Evolutionary conservation across 306 rosid species (phyloP).

Genomic region (Citrullus colocynthis): DNA sequence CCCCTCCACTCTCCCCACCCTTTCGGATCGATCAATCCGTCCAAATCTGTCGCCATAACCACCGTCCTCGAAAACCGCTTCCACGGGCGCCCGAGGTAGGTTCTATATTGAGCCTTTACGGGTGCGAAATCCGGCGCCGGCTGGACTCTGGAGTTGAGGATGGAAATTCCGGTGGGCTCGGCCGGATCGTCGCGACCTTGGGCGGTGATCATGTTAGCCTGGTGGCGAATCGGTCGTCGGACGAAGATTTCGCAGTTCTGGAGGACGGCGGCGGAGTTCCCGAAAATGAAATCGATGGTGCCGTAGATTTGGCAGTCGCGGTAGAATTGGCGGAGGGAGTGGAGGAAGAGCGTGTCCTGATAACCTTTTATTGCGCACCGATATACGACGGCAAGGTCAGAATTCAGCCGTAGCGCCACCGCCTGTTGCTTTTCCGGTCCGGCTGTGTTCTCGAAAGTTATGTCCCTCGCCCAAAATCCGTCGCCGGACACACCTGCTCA

Average conservation of each 20-base stretch:
- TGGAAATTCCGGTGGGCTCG: constrained; percentile 27
- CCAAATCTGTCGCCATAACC: constrained; percentile 36
- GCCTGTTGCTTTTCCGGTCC: constrained; percentile 55
- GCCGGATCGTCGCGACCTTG: constrained; percentile 32
- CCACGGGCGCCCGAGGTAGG: constrained; percentile 68
- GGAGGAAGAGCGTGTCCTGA: constrained; percentile 59
- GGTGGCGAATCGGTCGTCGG: constrained; percentile 31
- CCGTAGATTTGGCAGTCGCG: constrained; percentile 43
- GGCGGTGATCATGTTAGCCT: constrained; percentile 53
- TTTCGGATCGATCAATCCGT: constrained; percentile 31
- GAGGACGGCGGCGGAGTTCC: constrained; percentile 32
- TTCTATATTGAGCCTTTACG: constrained; percentile 1
- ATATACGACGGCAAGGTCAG: constrained; percentile 38
- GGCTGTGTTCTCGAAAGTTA: constrained; percentile 65
- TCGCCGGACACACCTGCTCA: constrained; percentile 51
- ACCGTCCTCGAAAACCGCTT: constrained; percentile 49
- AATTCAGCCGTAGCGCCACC: constrained; percentile 46
- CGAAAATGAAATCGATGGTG: constrained; percentile 38
- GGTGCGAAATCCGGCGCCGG: constrained; percentile 4
- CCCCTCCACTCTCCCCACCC: constrained; percentile 63
- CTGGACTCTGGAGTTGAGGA: constrained; percentile 23
- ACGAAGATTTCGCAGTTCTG: constrained; percentile 58
- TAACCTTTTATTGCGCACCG: constrained; percentile 43
- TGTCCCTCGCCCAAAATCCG: constrained; percentile 67
- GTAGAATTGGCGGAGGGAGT: constrained; percentile 58